These are phyloP conservation scores for Coemansia sp. DNA, from an alignment of 192 early-diverging fungal species.

Conservation along the genomic window DNA sequence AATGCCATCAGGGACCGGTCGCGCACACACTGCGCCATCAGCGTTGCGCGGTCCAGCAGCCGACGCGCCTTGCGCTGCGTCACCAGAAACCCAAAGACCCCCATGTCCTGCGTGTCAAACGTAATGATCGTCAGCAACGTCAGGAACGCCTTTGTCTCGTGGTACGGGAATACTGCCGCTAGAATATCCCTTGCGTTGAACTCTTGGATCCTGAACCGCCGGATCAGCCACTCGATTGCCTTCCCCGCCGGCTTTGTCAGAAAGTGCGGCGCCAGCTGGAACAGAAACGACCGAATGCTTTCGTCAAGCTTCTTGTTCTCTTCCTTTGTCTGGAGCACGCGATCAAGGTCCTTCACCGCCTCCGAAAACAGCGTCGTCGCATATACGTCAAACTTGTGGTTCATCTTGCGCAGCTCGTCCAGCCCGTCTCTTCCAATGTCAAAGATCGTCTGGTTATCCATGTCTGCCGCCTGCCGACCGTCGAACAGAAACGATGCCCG, in stretches of 20 bases:
- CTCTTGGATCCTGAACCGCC: slow-evolving; percentile 82
- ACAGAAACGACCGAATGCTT: slow-evolving; percentile 72
- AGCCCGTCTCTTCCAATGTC: slow-evolving; percentile 80
- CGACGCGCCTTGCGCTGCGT: slow-evolving; percentile 50
- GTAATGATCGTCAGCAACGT: slow-evolving; percentile 75
- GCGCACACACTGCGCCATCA: slow-evolving; percentile 68
- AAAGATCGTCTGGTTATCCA: slow-evolving; percentile 85
- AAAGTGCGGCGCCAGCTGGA: slow-evolving; percentile 80
- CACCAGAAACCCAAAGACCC: slow-evolving; percentile 41
- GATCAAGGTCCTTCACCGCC: slow-evolving; percentile 74
- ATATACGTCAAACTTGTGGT: slow-evolving; percentile 65
- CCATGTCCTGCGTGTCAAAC: slow-evolving; percentile 59
- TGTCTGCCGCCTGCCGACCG: slow-evolving; percentile 79
- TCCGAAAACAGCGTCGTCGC: slow-evolving; percentile 79
- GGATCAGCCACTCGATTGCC: slow-evolving; percentile 89
- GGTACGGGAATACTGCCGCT: slow-evolving; percentile 84
- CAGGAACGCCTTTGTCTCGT: slow-evolving; percentile 87
- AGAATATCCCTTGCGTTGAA: slow-evolving; percentile 81
- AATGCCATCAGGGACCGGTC: slow-evolving; percentile 76
- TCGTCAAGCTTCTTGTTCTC: slow-evolving; percentile 81
- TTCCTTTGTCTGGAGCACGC: slow-evolving; percentile 73
- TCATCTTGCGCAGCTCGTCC: slow-evolving; percentile 66
- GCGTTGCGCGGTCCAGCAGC: slow-evolving; percentile 65
- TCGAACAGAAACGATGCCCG: slow-evolving; percentile 82
- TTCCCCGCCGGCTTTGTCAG: slow-evolving; percentile 83